Percentiles rank a stretch among this genome's conserved stretches.
Evolutionary conservation across 2,329 filamentous ascomycete species (phyloP).

Genomic region (Colletotrichum melonis): DNA sequence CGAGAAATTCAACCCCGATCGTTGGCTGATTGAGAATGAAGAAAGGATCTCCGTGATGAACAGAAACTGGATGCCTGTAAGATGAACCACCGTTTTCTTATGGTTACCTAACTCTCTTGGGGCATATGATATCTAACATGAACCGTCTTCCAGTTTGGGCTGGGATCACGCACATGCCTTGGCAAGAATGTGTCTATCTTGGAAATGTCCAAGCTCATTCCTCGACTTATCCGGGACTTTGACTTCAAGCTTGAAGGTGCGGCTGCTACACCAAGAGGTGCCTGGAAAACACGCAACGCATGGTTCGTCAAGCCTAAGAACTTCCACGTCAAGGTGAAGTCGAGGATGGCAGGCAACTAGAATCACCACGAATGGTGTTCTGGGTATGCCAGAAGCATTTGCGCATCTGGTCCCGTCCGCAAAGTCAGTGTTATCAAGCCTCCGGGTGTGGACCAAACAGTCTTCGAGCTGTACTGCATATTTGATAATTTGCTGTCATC

Average conservation of each 20-base stretch:
- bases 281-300: conserved; percentile 50
- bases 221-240: conserved; percentile 48
- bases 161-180: conserved; percentile 55
- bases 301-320: conserved; percentile 57
- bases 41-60: conserved; percentile 43
- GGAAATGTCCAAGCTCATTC: conserved; percentile 56
- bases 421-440: no score
- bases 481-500: no score
- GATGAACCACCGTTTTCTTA: neutral
- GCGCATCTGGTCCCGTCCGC: no score
- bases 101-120: no score
- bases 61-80: conserved; percentile 44
- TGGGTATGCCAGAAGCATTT: no score
- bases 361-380: no score
- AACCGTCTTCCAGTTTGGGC: conserved; percentile 49
- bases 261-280: neutral
- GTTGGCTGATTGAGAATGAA: conserved; percentile 49
- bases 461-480: no score
- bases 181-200: conserved; percentile 56
- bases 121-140: accelerated
- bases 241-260: conserved; percentile 43
- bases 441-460: no score
- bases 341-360: neutral
- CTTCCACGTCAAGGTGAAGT: conserved; percentile 45
- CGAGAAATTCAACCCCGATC: conserved; percentile 50